These are phyloP conservation scores for Eucalyptus sp. DNA, from an alignment of 345 rosid genomes.

Conservation along the genomic window DNA sequence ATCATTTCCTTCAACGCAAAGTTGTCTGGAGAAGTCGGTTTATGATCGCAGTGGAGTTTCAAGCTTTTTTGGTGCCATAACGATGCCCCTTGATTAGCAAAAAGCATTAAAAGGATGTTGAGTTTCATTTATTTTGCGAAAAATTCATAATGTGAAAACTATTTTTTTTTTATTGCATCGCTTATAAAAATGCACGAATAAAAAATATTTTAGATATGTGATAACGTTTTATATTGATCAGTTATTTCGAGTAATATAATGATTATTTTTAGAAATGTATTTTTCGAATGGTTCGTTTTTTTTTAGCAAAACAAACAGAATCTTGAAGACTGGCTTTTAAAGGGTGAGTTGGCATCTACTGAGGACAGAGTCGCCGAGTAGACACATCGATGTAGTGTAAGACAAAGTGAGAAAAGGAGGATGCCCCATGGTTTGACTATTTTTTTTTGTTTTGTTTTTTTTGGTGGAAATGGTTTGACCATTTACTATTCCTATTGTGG, in stretches of 20 bases:
- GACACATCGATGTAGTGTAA: not conserved
- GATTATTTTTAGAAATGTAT: not conserved
- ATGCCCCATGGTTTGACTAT: not conserved
- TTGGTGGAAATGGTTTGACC: not conserved
- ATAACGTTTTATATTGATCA: not conserved
- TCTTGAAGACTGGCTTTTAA: not conserved
- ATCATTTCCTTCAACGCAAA: not conserved
- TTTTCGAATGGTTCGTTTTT: too few species aligned
- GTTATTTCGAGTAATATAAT: not conserved
- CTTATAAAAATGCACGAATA: not conserved
- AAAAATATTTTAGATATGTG: not conserved
- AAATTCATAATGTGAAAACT: not conserved
- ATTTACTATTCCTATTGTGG: not conserved
- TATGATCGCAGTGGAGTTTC: not conserved
- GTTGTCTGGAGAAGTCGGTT: not conserved
- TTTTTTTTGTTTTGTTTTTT: not conserved
- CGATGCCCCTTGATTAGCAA: not conserved
- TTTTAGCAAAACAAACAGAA: too few species aligned
- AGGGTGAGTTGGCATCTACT: not conserved
- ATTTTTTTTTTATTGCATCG: accelerated
- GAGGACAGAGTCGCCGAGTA: not conserved
- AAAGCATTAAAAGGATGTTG: not conserved
- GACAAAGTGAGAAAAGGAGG: not conserved
- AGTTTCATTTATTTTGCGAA: accelerated
- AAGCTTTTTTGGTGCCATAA: not conserved